Conservation (phyloP, 352 stramenopile species). For the Phytophthora chlamydospora region DNA sequence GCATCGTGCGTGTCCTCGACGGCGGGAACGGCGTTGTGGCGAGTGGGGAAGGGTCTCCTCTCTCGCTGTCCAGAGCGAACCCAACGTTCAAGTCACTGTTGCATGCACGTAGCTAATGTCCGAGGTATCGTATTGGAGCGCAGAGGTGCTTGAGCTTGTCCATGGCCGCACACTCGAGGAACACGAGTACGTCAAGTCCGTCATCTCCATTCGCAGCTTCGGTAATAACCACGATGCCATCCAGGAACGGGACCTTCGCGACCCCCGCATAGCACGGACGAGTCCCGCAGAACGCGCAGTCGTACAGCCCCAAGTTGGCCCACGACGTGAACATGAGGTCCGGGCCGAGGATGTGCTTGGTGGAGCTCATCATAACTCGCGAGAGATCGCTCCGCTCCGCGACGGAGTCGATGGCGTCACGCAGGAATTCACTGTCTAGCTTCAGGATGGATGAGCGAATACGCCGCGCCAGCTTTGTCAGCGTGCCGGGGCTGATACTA, state of each 20-base stretch:
- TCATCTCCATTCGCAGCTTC: conserved; percentile 17
- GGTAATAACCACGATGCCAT: conserved; percentile 12
- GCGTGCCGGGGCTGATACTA: too few relatives aligned
- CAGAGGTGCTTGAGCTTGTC: conserved; percentile 17
- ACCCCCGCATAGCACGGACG: conserved; percentile 11
- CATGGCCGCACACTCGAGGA: conserved; percentile 22
- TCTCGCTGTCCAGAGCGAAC: conserved; percentile 4
- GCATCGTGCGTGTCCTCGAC: not conserved
- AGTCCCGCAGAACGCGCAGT: conserved; percentile 6
- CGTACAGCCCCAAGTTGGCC: conserved; percentile 18
- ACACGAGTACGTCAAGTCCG: conserved; percentile 33
- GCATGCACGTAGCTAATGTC: too few relatives aligned
- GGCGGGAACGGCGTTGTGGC: not conserved
- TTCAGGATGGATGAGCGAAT: too few relatives aligned
- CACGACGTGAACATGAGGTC: conserved; percentile 25
- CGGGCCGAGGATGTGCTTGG: conserved; percentile 18
- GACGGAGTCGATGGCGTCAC: conserved; percentile 8
- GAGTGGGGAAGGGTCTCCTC: conserved; percentile 3
- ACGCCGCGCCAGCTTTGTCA: too few relatives aligned
- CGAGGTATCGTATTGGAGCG: not conserved
- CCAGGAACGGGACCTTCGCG: conserved; percentile 15
- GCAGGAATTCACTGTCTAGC: too few relatives aligned
- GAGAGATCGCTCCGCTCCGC: conserved; percentile 2
- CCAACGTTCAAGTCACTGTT: not conserved
- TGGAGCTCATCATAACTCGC: not conserved